Evolutionary conservation across 805 yeast species (phyloP), one percentile per base, ranked within the genome.

Genomic region (Saccharomycopsis sp.): DNA sequence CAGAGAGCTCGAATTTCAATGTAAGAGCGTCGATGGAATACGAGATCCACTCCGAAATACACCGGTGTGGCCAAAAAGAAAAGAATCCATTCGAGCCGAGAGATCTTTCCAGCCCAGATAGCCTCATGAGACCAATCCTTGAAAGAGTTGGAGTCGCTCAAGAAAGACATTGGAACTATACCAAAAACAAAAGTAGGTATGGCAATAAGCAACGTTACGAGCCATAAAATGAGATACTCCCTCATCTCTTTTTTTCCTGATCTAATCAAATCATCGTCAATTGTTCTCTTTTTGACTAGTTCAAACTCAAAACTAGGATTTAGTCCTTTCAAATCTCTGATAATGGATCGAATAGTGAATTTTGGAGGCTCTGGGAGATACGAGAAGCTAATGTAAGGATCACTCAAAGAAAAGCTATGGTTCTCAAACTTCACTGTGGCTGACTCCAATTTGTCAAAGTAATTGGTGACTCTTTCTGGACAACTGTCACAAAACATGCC

Each of bases 401-500:
- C 70, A 7, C 73, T 69, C 58, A 83, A 69, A 0, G 87, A 57
- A 20, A 44, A 44, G 18, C 21, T 44, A 18, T 44, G 48, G 21
- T 44, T 44, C 4, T 82, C 81, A 41, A 80, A 78, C 14, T 83
- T 73, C 9, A 81, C 75, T 7, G 85, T 73, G 1, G 84, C 80
- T 40, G 78, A 79, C 56, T 89, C 91, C 62, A 75, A 82, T 4
- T 73, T 72, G 1, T 71, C 64, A 48, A 87, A 71, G 34, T 78
- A 78, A 2, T 73, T 69, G 65, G 76, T 78, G 34, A 87, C 75
- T 1, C 75, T 66, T 37, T 75, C 78, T 0, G 92, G 92, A 66
- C 92, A 87, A 65, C 83, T 81, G 14, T 75, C 79, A 70, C 92
- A 87, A 66, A 70, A 83, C 89, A 87, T 85, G 0, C 91, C 91